Percentiles rank a stretch among this genome's conserved stretches.
phyloP scores from a whole-genome alignment of 164 flowering plant genomes.

The Protea cynaroides region DNA sequence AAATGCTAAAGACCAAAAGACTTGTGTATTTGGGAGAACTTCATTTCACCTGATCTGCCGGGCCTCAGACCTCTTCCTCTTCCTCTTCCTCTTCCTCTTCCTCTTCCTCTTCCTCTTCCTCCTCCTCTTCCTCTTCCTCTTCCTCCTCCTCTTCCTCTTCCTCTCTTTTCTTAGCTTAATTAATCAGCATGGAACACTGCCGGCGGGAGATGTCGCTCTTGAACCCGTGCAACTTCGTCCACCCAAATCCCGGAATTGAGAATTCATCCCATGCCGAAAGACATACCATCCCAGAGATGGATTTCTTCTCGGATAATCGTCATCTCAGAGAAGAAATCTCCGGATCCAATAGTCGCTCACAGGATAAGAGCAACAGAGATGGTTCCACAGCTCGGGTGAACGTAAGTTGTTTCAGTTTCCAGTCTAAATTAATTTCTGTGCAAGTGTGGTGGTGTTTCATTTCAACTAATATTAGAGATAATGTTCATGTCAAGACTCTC shows the following conservation, averaged over 20 bases:
- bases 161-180: no score
- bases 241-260: slow-evolving; percentile 9
- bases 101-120: background rate
- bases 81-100: background rate
- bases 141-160: background rate
- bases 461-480: background rate
- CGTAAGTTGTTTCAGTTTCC: slow-evolving; percentile 2
- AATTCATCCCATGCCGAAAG: background rate
- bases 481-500: background rate
- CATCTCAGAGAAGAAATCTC: background rate
- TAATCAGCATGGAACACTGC: slow-evolving; percentile 22
- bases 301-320: slow-evolving; percentile 13
- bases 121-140: background rate
- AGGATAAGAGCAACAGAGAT: background rate
- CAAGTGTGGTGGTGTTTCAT: no score
- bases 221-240: slow-evolving; percentile 25
- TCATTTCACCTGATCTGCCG: no score
- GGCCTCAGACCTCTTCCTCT: no score
- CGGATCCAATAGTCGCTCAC: background rate
- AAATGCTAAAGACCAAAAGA: background rate
- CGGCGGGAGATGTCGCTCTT: slow-evolving; percentile 25
- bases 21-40: no score
- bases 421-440: no score
- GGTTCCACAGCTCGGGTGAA: background rate
- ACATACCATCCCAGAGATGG: slow-evolving; percentile 11